Conservation (phyloP, 768 basidiomycete genomes). For the Pisolithus tinctorius region DNA sequence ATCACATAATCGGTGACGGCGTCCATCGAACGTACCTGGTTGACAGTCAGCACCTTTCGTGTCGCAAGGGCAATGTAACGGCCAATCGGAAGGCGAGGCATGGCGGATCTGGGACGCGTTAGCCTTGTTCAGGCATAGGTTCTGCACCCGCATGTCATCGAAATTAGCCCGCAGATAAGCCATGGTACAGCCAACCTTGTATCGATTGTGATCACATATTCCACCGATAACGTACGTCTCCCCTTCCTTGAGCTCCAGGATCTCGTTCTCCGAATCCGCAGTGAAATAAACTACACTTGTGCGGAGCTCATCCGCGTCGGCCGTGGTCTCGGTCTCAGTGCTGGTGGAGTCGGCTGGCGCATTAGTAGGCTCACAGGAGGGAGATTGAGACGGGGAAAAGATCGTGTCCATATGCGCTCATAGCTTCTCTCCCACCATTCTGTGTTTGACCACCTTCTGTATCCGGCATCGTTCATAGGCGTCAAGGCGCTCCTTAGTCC, state of each 20-base stretch:
- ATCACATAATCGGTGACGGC: constrained; percentile 2
- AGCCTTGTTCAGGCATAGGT: constrained; percentile 86
- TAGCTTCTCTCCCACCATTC: constrained; percentile 82
- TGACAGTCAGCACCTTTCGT: constrained; percentile 94
- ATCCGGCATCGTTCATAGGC: constrained; percentile 55
- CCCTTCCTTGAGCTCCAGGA: constrained; percentile 73
- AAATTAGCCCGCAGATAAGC: constrained; percentile 3
- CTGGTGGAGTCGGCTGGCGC: neutral
- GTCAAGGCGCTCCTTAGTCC: constrained; percentile 60
- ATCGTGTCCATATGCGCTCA: constrained; percentile 53
- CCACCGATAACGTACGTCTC: constrained; percentile 95
- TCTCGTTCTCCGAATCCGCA: constrained; percentile 84
- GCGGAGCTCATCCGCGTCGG: constrained; percentile 24
- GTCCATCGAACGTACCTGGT: constrained; percentile 51
- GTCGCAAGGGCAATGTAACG: constrained; percentile 81
- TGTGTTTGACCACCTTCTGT: constrained; percentile 74
- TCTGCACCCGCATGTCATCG: constrained; percentile 39
- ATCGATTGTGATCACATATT: constrained; percentile 92
- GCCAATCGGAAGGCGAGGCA: constrained; percentile 93
- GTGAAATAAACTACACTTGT: constrained; percentile 83
- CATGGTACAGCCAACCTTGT: constrained; percentile 53
- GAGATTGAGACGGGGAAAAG: constrained; percentile 1
- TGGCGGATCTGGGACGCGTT: constrained; percentile 65
- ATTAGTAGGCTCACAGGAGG: constrained; percentile 1
- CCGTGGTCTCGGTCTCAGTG: neutral